These are phyloP conservation scores for Paramarasmius palmivorus DNA, from an alignment of 1,284 basidiomycete genomes.

Conservation along the genomic window DNA sequence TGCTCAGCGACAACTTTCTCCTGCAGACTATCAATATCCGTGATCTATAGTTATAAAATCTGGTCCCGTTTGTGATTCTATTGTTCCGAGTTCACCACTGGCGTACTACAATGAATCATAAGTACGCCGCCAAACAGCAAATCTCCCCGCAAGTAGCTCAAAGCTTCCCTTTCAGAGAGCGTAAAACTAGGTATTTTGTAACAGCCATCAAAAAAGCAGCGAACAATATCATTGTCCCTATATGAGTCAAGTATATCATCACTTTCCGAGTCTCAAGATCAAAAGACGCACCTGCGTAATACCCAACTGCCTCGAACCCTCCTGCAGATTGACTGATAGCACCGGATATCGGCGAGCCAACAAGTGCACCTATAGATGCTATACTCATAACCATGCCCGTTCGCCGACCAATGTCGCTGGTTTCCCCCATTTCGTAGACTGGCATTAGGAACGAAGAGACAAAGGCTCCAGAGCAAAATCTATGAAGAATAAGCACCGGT, in stretches of 20 bases:
- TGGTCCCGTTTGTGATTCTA: too few species aligned
- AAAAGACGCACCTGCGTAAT: constrained; percentile 48
- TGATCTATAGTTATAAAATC: too few species aligned
- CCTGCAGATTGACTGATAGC: constrained; percentile 47
- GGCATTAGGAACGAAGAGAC: constrained; percentile 51
- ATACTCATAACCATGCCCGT: constrained; percentile 59
- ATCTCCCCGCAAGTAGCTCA: too few species aligned
- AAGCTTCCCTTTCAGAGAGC: constrained; percentile 27
- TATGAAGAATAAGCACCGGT: constrained; percentile 22
- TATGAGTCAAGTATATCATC: neutral
- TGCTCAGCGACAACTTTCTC: too few species aligned
- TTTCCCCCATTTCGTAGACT: constrained; percentile 52
- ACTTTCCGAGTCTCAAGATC: neutral
- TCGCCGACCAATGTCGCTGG: constrained; percentile 59
- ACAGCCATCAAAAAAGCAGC: constrained; percentile 29
- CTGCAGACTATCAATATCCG: too few species aligned
- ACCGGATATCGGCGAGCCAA: constrained; percentile 60
- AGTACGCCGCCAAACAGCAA: too few species aligned
- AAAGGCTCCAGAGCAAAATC: constrained; percentile 51
- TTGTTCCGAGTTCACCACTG: too few species aligned
- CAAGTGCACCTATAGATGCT: constrained; percentile 44
- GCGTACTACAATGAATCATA: too few species aligned
- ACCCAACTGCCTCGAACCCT: constrained; percentile 47
- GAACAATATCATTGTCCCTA: constrained; percentile 30
- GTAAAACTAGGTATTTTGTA: constrained; percentile 27